Base-by-base conservation (phyloP, 176 grass and related monocot genomes). In the Bolboschoenus planiculmis region DNA sequence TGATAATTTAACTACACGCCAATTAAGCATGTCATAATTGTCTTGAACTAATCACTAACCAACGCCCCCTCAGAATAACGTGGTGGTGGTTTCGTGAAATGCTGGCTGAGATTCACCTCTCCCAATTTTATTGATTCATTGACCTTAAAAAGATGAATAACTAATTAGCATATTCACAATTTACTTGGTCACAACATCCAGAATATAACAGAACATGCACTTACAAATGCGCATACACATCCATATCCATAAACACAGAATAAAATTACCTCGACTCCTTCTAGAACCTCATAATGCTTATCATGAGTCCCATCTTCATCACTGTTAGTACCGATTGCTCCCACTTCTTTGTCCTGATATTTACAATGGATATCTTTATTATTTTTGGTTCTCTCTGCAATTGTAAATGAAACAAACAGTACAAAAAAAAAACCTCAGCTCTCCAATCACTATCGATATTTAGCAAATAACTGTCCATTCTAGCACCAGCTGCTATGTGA, bases 61-160 rank as follows among this genome's bases (percentile, higher is more conserved):
- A 98, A 84, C 79, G 90, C 78, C 78, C 84, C 83, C 82, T 98
- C 95, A n/a, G 92, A 95, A 88, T 90, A 98, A 39, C 85, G 95
- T 51, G 84, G 60, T 88, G 84, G 92, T 79, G 95, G 90, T 88
- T 95, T 94, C 33, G 95, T 98, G 44, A 89, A 90, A 62, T 93
- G 92, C 72, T 95, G 90, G 43, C 50, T 74, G 24, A 90, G 85
- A 86, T 93, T 83, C 20, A 95, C 89, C 7, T 88, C 87, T 88
- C 84, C 54, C 44, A 88, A 84, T 91, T 86, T 84, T 51, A 94
- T 81, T 53, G 81, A 85, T 57, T 95, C 86, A 43, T 87, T 88
- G 27, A 90, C 37, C 92, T 95, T 85, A 82, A 31, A 86, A 88
- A 77, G 42, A 89, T 81, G 34, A 83, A 59, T 7, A 63, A 66